Evolutionary conservation across 2,329 filamentous ascomycete genomes (phyloP).

Genomic region (Capronia coronata): DNA sequence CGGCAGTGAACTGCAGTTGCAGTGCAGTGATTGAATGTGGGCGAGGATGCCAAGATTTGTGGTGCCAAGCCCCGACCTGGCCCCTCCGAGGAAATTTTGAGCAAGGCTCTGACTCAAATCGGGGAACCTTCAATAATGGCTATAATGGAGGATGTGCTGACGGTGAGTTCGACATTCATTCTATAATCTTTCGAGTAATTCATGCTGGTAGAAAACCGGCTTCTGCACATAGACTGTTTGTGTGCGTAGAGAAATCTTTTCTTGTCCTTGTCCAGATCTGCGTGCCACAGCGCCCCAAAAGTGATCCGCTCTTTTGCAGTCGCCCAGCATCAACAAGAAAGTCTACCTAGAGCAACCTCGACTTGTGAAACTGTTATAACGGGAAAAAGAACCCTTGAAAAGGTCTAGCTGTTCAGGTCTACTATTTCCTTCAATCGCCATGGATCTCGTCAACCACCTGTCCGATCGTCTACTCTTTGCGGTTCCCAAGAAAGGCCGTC

Average conservation of each 20-base stretch:
- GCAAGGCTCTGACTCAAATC: slow-evolving; percentile 1
- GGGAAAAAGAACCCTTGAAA: not conserved
- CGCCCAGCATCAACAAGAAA: no score
- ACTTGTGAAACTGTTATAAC: no score
- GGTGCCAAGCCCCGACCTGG: not conserved
- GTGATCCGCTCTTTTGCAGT: slow-evolving; percentile 3
- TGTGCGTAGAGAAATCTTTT: not conserved
- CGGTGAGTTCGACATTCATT: not conserved
- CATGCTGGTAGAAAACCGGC: not conserved
- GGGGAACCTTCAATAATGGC: not conserved
- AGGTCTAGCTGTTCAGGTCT: not conserved
- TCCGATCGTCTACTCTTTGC: slow-evolving; percentile 92
- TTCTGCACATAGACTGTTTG: not conserved
- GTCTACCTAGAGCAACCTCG: no score
- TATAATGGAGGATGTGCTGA: not conserved
- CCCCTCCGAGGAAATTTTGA: slow-evolving; percentile 1
- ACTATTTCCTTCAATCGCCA: slow-evolving; percentile 28
- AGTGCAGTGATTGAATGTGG: slow-evolving; percentile 2
- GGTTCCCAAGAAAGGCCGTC: slow-evolving; percentile 97
- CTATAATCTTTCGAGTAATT: not conserved
- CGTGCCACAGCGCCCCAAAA: slow-evolving; percentile 4
- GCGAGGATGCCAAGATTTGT: slow-evolving; percentile 3
- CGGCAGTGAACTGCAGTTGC: not conserved
- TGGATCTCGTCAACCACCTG: slow-evolving; percentile 63
- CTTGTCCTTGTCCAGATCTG: not conserved